Conservation (phyloP, 495 filamentous ascomycete species). For the Tetracladium marchalianum region DNA sequence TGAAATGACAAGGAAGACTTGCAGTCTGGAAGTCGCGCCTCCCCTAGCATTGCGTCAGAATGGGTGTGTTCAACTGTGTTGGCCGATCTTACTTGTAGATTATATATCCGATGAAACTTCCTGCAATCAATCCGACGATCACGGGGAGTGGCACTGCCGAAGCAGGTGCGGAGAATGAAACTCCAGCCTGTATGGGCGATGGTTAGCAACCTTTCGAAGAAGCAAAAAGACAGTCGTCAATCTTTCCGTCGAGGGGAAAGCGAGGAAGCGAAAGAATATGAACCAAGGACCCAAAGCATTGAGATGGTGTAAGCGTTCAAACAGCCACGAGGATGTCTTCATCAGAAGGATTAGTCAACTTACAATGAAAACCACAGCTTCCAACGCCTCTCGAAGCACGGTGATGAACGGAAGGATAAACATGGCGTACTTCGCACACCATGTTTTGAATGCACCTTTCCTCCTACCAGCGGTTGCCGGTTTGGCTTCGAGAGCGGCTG, state of each 20-base stretch:
- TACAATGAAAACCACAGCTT: slow-evolving; percentile 66
- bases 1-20: slow-evolving; percentile 70
- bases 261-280: no score
- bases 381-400: slow-evolving; percentile 72
- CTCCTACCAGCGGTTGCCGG: slow-evolving; percentile 27
- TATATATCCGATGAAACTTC: slow-evolving; percentile 52
- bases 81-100: slow-evolving; percentile 59
- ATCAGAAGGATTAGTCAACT: no score
- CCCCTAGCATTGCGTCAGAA: slow-evolving; percentile 24
- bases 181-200: slow-evolving; percentile 40
- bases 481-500: slow-evolving; percentile 43
- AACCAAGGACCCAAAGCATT: no score
- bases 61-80: not conserved
- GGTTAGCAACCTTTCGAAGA: no score
- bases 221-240: no score
- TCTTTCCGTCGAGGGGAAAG: no score
- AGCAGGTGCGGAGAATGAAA: slow-evolving; percentile 65
- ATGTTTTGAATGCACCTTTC: slow-evolving; percentile 44
- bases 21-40: slow-evolving; percentile 49
- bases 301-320: no score
- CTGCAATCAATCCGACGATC: slow-evolving; percentile 54
- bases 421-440: slow-evolving; percentile 69
- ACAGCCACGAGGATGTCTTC: no score
- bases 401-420: slow-evolving; percentile 77
- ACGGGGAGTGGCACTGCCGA: slow-evolving; percentile 66